Evolutionary conservation across 2,329 filamentous ascomycete species (phyloP), one percentile per base, ranked within the genome.

Genomic region (Aspergillus novoparasiticus): DNA sequence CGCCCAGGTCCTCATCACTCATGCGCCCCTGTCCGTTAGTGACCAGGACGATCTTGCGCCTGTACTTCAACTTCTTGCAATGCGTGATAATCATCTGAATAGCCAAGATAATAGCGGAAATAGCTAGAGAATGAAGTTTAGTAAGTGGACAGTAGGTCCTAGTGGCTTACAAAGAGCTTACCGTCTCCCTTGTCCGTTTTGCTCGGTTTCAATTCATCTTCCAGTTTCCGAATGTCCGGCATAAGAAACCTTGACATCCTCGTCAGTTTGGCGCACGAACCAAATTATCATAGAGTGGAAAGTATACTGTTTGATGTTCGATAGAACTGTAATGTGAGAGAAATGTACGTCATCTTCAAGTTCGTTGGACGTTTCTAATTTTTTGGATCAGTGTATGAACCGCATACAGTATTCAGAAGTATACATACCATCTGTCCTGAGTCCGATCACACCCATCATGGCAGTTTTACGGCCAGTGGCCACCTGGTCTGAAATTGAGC

Each of bases 41-140:
- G 56, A 98, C 83, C 3, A 99, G 84, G 43, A 94, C 86, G 67
- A 99, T 93, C 73, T 87, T 90, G 71, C 92, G 86, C 69, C 86
- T 88, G 80, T 89, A 94, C 80, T 97, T 93, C 65, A 94, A 85
- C 73, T 92, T 90, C 78, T 90, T 94, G 68, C 92, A 95, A 62
- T 90, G 89, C 0, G 83, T 86, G 62, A 85, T 84, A 61, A 99
- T 96, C 90, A 97, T 93, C 68, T 94, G 86, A 39, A 95, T 87
- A 0, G 93, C 95, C 57, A 98, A 79, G 45, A 97, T 89, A 63
- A 98, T 84, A 4, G 94, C 93, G 1, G 94, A 97, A 36, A 98
- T 86, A 39, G 86, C 84, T 86, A 57, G 0, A 39, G 3, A 39
- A 11, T 6, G 60, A 26, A 65, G 55, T 55, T 56, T 45, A 21